phyloP scores from a whole-genome alignment of 2,329 filamentous ascomycete species.

The Geosmithia flava region DNA sequence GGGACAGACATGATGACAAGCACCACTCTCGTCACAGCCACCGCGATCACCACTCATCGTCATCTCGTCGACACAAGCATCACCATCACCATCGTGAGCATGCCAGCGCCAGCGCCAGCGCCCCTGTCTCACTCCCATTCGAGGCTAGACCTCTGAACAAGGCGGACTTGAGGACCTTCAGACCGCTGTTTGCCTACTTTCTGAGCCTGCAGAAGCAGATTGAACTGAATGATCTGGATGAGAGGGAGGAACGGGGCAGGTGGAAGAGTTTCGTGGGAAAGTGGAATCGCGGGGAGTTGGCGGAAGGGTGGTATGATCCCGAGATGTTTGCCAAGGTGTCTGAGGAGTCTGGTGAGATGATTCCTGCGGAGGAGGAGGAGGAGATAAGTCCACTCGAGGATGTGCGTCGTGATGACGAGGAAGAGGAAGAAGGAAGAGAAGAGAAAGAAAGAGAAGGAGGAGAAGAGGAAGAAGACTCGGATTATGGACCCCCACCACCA shows the following conservation, averaged over 20 bases:
- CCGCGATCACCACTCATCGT: neutral
- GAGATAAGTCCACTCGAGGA: neutral
- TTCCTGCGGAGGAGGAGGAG: constrained; percentile 6
- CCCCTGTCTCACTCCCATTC: constrained; percentile 42
- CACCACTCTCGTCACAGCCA: neutral
- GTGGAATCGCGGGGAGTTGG: constrained; percentile 85
- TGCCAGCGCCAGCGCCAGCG: constrained; percentile 3
- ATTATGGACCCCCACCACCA: constrained; percentile 35
- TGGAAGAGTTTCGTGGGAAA: constrained; percentile 91
- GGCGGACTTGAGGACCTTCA: constrained; percentile 52
- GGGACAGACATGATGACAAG: neutral
- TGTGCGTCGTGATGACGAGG: constrained; percentile 2
- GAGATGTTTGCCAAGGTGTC: constrained; percentile 40
- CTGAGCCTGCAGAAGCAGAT: constrained; percentile 78
- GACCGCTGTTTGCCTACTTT: constrained; percentile 69
- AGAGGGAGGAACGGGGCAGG: constrained; percentile 65
- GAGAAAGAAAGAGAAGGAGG: constrained; percentile 15
- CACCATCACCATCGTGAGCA: neutral
- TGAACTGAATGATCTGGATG: constrained; percentile 53
- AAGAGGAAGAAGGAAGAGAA: constrained; percentile 16
- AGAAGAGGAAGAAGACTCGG: constrained; percentile 35
- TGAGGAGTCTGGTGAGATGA: too few relatives aligned
- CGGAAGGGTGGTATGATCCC: constrained; percentile 89
- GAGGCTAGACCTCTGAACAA: constrained; percentile 54
- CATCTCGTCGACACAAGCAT: neutral